Evolutionary conservation across 306 rosid genomes (phyloP), one percentile per base, ranked within the genome.

Genomic region (Echinosophora koreensis): DNA sequence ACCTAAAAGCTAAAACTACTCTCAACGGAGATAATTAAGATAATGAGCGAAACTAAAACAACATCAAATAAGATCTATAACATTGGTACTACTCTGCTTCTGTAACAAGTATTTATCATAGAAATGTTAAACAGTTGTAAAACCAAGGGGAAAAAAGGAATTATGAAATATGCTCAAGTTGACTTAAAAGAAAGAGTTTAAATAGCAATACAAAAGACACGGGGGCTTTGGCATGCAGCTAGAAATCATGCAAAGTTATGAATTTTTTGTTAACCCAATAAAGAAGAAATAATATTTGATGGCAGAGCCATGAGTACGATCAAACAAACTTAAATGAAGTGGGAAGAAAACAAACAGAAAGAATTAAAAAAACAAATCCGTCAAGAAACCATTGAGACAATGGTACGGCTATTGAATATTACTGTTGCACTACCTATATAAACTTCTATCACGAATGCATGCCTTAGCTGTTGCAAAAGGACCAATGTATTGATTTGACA

Each of bases 301-400:
- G 69, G 35, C 54, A 28, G 16, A 78, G 17, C 51, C 2, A 30
- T 3, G 32, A 30, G 32, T 30, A 30, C 32, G 54, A 11, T 64
- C 71, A 28, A 41, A 39, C 58, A 80, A 42, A 75, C n/a, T n/a
- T n/a, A n/a, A 73, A 39, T 14, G 30, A 60, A 46, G 35, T 34
- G 51, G n/a, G 32, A 32, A 74, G 14, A 13, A 35, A n/a, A 28
- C 47, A 6, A 56, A 10, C 4, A 44, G n/a, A 17, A 52, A 11
- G 47, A 27, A 58, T 12, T 27, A 32, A 10, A 46, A 0, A 51
- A 13, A 60, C 32, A 56, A 55, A 13, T 46, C 44, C 0, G 16
- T 5, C 52, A 5, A 63, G 18, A 66, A 51, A 68, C 63, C 66
- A 61, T 14, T 5, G 57, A 27, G 8, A 37, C 75, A 6, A 77